Percentiles rank a stretch among this genome's conserved stretches.
phyloP scores from a whole-genome alignment of 495 filamentous ascomycete genomes.

The Tuber umbilicatum region DNA sequence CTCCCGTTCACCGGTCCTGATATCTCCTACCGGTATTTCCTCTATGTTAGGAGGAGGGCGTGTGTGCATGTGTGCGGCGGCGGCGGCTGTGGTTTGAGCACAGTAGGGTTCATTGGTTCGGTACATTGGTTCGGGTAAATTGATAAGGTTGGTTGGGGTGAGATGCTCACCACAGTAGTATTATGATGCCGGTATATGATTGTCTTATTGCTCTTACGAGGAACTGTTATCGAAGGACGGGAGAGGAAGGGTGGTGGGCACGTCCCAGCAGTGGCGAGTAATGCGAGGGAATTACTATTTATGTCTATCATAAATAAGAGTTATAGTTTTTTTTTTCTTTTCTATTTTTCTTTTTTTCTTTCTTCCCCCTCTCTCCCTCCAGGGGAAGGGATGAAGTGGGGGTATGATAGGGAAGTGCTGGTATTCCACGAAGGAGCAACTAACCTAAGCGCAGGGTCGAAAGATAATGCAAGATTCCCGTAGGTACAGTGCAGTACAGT shows the following conservation, averaged over 20 bases:
- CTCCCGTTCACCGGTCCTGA: not conserved
- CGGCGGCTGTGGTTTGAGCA: not conserved
- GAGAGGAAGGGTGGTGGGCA: not conserved
- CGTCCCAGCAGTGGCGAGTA: not conserved
- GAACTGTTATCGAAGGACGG: not conserved
- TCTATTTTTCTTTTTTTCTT: not conserved
- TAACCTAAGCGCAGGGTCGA: not conserved
- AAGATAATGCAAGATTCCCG: not conserved
- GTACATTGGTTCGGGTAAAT: not conserved
- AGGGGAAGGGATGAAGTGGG: not conserved
- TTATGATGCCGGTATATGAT: too few relatives aligned
- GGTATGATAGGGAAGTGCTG: not conserved
- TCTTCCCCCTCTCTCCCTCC: not conserved
- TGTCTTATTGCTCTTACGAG: not conserved
- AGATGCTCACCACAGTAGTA: not conserved
- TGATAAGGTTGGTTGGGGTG: not conserved
- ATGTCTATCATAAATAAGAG: too few relatives aligned
- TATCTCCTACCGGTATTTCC: not conserved
- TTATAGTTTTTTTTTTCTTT: too few relatives aligned
- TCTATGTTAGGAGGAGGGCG: not conserved
- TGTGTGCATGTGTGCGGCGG: not conserved
- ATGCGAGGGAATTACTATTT: constrained; percentile 1
- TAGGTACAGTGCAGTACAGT: not conserved
- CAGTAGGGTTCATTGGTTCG: not conserved
- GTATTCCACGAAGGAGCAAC: not conserved